Evolutionary conservation across 352 stramenopile species (phyloP), one percentile per base, ranked within the genome.

Genomic region (Phytopythium helicoides): DNA sequence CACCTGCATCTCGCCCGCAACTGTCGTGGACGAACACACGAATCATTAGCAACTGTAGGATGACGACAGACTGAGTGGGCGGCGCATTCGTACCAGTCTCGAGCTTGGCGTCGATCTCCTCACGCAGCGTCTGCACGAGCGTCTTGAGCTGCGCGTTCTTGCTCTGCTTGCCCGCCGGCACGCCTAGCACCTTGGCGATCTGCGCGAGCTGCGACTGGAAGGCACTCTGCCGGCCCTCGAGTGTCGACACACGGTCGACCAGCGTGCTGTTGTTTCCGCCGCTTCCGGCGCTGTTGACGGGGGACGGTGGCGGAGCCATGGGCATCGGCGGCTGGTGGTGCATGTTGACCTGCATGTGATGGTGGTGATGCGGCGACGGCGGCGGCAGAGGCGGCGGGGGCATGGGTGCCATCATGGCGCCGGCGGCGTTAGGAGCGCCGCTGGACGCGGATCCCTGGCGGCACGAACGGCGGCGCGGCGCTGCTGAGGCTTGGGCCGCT

Each of bases 161-260:
- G 25, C 68, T 66, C 16, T 72, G 64, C 36, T 87, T 90, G 26
- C 82, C 80, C 33, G 71, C 69, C 0, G 82, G 73, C 9, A 90
- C 77, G 16, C 73, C 74, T 6, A 87, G 54, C 21, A 82, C 66
- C 21, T 76, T 73, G 25, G 72, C 68, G 38, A 87, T 79, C 59
- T 87, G 76, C 37, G 76, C 76, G n/a, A 87, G 50, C 56, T 87
- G 76, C 31, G 76, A 87, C 71, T 87, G 76, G 58, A 87, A 87
- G 40, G 76, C 74, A 26, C 73, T 86, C 52, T 87, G 76, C 6
- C 76, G 71, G 1, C 76, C 76, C 52, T 87, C 76, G 9, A 87
- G 56, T 23, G 76, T 87, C 44, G 76, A 87, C 19, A 93, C 78
- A 36, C 81, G 68, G 53, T 50, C 44, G 16, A 49, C 6, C 19